Evolutionary conservation across 371 early-diverging fungal species (phyloP).

Genomic region (Lichtheimia corymbifera): DNA sequence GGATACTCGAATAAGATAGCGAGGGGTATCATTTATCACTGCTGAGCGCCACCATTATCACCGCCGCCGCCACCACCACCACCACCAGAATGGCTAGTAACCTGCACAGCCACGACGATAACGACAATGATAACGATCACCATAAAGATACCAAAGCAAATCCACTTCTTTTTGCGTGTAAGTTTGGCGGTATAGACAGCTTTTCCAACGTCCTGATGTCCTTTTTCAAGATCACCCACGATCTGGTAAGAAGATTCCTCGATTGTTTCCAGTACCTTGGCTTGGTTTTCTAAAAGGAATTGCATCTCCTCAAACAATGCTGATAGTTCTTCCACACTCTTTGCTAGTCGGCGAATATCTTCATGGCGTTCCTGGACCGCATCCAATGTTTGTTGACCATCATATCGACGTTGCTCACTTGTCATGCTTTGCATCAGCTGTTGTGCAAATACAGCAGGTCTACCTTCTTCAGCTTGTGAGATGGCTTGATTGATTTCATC

Average conservation of each 20-base stretch:
- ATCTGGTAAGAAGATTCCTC: conserved; percentile 42
- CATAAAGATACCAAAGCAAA: conserved; percentile 45
- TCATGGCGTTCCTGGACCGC: conserved; percentile 54
- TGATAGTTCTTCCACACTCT: conserved; percentile 47
- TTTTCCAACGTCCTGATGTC: conserved; percentile 30
- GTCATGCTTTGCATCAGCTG: conserved; percentile 42
- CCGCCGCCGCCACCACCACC: conserved; percentile 13
- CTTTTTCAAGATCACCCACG: conserved; percentile 34
- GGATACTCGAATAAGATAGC: too few species aligned
- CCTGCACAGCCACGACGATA: conserved; percentile 35
- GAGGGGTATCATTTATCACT: too few species aligned
- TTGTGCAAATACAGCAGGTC: conserved; percentile 49
- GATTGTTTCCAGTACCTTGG: conserved; percentile 39
- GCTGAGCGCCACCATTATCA: neutral
- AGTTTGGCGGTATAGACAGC: conserved; percentile 35
- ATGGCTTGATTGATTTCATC: conserved; percentile 50
- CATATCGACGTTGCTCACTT: conserved; percentile 40
- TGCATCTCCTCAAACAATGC: conserved; percentile 51
- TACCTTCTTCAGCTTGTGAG: conserved; percentile 41
- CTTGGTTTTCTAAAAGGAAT: conserved; percentile 40
- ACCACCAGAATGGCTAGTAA: conserved; percentile 16
- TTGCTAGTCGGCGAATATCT: conserved; percentile 47
- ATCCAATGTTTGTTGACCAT: conserved; percentile 45
- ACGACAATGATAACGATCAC: conserved; percentile 45
- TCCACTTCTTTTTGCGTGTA: conserved; percentile 54